A percentile compares a stretch with the other conserved stretches of the same genome.
Evolutionary conservation across 2,329 filamentous ascomycete genomes (phyloP).

Genomic region (Lachnellula cervina): DNA sequence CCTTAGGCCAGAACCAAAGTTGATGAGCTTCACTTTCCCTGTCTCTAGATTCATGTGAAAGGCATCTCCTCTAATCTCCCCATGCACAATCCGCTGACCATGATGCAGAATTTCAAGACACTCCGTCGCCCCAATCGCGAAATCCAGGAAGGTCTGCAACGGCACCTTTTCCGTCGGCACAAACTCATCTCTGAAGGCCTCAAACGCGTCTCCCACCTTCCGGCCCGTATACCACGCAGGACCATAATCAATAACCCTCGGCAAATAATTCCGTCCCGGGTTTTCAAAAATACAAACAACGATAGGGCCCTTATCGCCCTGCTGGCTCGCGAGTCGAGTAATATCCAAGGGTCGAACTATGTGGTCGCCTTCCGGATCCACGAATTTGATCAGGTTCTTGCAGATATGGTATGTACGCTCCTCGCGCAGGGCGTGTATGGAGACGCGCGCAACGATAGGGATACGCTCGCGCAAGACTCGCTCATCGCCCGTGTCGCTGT

Average conservation of each 20-base stretch:
- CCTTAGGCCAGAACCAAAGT: conserved; percentile 79
- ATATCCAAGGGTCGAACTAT: conserved; percentile 79
- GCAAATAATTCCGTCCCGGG: conserved; percentile 68
- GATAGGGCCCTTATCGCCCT: conserved; percentile 65
- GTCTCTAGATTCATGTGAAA: conserved; percentile 78
- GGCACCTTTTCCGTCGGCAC: conserved; percentile 57
- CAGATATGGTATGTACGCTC: conserved; percentile 84
- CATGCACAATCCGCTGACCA: conserved; percentile 78
- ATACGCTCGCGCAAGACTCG: conserved; percentile 32
- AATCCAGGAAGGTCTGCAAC: conserved; percentile 76
- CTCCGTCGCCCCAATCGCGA: conserved; percentile 82
- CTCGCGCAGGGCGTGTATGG: conserved; percentile 74
- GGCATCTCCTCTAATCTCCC: conserved; percentile 83
- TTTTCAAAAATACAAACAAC: conserved; percentile 78
- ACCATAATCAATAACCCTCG: conserved; percentile 69
- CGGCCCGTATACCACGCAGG: conserved; percentile 62
- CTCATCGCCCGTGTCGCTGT: conserved; percentile 21
- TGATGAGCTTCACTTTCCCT: conserved; percentile 70
- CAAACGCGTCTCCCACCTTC: conserved; percentile 45
- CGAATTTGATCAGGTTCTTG: conserved; percentile 64
- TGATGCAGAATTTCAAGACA: conserved; percentile 91
- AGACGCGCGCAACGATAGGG: conserved; percentile 69
- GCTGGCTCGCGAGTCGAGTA: conserved; percentile 62
- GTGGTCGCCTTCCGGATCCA: conserved; percentile 68
- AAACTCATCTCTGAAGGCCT: conserved; percentile 31